Evolutionary conservation across 306 rosid species (phyloP), one percentile per base, ranked within the genome.

Genomic region (Oxytropis ochrocephala): DNA sequence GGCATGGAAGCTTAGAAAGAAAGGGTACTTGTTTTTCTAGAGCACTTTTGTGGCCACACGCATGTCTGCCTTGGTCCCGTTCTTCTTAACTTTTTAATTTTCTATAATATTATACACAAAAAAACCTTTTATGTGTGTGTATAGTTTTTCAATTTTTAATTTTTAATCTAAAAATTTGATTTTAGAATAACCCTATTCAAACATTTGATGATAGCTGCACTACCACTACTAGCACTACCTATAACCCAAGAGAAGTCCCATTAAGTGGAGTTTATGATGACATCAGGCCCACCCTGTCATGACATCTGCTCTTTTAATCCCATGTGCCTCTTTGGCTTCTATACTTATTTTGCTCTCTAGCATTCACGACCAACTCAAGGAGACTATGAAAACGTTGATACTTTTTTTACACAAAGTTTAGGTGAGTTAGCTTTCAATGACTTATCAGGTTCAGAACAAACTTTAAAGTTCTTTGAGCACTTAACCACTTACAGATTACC

Each of bases 281-380:
- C 92, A 79, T 92, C 96, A 92, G 55, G 80, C 89, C 90, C 95
- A 92, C 95, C 87, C 83, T 83, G 78, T 88, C 96, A 89, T 92
- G 95, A 92, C 98, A 95, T 81, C 79, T 54, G 51, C 64, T 58
- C 65, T 47, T 75, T 75, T 73, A 70, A 54, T 77, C 49, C 80
- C 33, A 49, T 24, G 62, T 77, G 75, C 70, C 21, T 80, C 21
- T 80, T 5, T 71, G 56, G 59, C 44, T 57, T 52, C 51, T 61
- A 44, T 77, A 68, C 62, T 54, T 69, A 69, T 75, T 68, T 62
- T 77, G 80, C 72, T 74, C 47, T 65, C 71, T 44, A 57, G 58
- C 82, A 75, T 73, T 76, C 79, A 61, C 70, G 48, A 78, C 36
- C 72, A 74, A 64, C 70, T 65, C 27, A 54, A 58, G 4, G 0